Percentiles rank a stretch among this genome's conserved stretches.
These are phyloP conservation scores for Persicaria tinctoria DNA, from an alignment of 148 eudicot species.

Conservation along the genomic window DNA sequence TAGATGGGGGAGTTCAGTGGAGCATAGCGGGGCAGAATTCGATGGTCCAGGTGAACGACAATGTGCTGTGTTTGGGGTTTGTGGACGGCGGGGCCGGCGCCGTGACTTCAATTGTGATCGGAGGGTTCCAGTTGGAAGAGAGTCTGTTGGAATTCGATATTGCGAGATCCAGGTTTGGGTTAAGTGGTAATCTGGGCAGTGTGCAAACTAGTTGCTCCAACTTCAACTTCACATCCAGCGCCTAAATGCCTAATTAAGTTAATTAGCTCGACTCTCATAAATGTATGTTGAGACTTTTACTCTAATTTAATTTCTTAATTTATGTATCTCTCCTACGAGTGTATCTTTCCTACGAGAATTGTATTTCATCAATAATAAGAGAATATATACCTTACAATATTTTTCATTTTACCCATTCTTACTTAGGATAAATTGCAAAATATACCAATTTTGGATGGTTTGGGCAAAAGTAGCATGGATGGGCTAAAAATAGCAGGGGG, in stretches of 20 bases:
- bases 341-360: no score
- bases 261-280: no score
- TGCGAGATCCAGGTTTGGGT: conserved; percentile 51
- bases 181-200: conserved; percentile 34
- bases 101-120: conserved; percentile 58
- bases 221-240: conserved; percentile 63
- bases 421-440: no score
- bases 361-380: no score
- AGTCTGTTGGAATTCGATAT: conserved; percentile 64
- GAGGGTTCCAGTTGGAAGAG: conserved; percentile 61
- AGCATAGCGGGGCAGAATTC: conserved; percentile 48
- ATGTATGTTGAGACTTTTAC: no score
- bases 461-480: no score
- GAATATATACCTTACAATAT: no score
- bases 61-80: conserved; percentile 47
- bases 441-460: no score
- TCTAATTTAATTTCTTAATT: no score
- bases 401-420: no score
- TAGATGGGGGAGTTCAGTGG: conserved; percentile 38
- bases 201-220: conserved; percentile 52
- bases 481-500: no score
- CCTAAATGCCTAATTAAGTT: neutral
- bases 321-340: no score
- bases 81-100: conserved; percentile 50
- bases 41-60: conserved; percentile 46